Base-by-base conservation (phyloP, 306 rosid species). In the Sindora glabra region DNA sequence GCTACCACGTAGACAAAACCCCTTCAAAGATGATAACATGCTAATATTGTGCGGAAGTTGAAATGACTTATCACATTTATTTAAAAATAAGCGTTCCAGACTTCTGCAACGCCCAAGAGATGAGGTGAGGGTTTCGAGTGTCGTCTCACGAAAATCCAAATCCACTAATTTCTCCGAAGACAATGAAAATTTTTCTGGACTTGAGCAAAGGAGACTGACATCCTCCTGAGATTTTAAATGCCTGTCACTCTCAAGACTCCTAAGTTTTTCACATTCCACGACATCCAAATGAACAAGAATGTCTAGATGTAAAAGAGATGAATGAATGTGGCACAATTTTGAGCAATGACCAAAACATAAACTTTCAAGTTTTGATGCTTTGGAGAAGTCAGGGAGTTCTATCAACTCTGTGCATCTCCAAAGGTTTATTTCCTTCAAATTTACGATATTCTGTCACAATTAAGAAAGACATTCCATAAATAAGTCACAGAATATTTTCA, bases 311-410 rank as follows among this genome's bases (percentile, higher is more conserved):
- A 59, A 46, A 17, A 67, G 30, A 13, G 74, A 77, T 3, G 60
- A 15, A 3, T 67, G 78, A 45, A 77, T 17, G 12, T 5, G 0
- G 3, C 0, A 0, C 8, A 77, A 19, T 38, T 56, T 68, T 8
- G 23, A 40, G 46, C 82, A 72, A 6, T n/a, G 16, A 0, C 45
- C 68, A 5, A 77, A 68, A 18, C 27, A 4, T 0, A 77, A 15
- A 61, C 27, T 7, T 32, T 62, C 56, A 50, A 77, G 75, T 29
- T 10, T 51, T 10, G 44, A 18, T 0, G 74, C 72, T 45, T n/a
- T 42, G 0, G 72, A 36, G 17, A 72, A 49, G 45, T 77, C 46
- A 0, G 72, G 75, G 8, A 72, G 67, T 18, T 13, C 1, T 0
- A 0, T 14, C 1, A 77, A 23, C 0, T 71, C 17, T n/a, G 14